Evolutionary conservation across 768 basidiomycete species (phyloP).

Genomic region (Lentinus brumalis): DNA sequence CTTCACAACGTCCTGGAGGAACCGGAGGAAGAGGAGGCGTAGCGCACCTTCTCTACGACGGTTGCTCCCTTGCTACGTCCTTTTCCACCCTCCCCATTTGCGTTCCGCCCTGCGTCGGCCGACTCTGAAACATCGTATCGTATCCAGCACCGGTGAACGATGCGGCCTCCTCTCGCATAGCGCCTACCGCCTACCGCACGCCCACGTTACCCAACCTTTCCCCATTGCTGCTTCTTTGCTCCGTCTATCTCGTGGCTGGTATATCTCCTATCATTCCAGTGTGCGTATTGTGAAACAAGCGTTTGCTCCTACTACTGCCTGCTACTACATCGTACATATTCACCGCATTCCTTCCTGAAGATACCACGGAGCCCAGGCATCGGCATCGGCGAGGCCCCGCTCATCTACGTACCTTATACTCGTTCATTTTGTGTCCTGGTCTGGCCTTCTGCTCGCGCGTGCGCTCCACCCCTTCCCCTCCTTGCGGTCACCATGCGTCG

Average conservation of each 20-base stretch:
- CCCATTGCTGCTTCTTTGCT: neutral
- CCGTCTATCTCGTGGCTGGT: conserved; percentile 8
- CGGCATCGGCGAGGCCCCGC: conserved; percentile 4
- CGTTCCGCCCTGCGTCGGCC: conserved; percentile 14
- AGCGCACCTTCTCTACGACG: conserved; percentile 14
- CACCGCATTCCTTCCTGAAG: conserved; percentile 16
- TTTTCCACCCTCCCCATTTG: neutral
- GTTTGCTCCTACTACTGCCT: conserved; percentile 9
- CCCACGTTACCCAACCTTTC: neutral
- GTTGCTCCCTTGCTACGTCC: conserved; percentile 8
- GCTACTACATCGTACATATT: conserved; percentile 15
- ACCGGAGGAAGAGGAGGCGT: conserved; percentile 40
- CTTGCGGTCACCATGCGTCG: too few species aligned
- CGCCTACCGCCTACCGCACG: neutral
- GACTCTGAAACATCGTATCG: conserved; percentile 22
- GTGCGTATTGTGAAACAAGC: neutral
- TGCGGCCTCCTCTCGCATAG: conserved; percentile 1
- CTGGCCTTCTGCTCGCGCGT: too few species aligned
- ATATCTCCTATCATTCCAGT: neutral
- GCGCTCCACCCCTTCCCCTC: neutral
- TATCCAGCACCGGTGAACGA: conserved; percentile 21
- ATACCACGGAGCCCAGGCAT: conserved; percentile 16
- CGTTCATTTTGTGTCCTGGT: conserved; percentile 9
- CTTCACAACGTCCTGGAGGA: conserved; percentile 86
- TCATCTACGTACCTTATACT: conserved; percentile 5